Conservation (phyloP, 306 rosid species). For the Begonia fuchsioides region DNA sequence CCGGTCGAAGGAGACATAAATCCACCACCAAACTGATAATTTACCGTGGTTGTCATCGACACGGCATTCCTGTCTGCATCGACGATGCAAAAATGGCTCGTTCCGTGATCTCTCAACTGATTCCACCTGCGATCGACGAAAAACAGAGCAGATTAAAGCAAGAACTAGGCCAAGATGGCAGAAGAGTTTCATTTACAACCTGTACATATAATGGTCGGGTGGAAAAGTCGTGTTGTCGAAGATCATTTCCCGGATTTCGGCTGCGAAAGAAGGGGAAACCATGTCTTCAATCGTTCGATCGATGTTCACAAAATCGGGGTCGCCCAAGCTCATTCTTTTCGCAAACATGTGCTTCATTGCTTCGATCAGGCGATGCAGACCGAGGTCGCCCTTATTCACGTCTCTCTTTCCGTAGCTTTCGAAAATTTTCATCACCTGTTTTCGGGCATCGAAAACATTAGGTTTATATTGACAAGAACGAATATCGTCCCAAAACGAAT, state of each 20-base stretch:
- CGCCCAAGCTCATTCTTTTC: slow-evolving; percentile 81
- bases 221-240: slow-evolving; percentile 78
- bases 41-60: slow-evolving; percentile 60
- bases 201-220: slow-evolving; percentile 59
- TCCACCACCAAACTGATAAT: slow-evolving; percentile 53
- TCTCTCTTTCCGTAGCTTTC: slow-evolving; percentile 44
- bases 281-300: slow-evolving; percentile 24
- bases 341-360: slow-evolving; percentile 74
- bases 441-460: slow-evolving; percentile 1
- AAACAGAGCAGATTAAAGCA: neutral
- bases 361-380: slow-evolving; percentile 71
- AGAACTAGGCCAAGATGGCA: too few species aligned
- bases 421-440: slow-evolving; percentile 62
- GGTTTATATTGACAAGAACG: too few species aligned
- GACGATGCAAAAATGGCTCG: slow-evolving; percentile 83
- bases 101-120: slow-evolving; percentile 90
- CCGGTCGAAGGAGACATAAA: slow-evolving; percentile 78
- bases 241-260: slow-evolving; percentile 39
- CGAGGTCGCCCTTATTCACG: slow-evolving; percentile 59
- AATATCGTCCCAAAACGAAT: too few species aligned
- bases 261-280: slow-evolving; percentile 69
- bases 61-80: slow-evolving; percentile 85
- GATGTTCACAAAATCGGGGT: slow-evolving; percentile 53
- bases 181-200: slow-evolving; percentile 15
- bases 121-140: slow-evolving; percentile 49